A percentile compares a stretch with the other conserved stretches of the same genome.
Evolutionary conservation across 495 filamentous ascomycete genomes (phyloP).

Genomic region (Neurospora sp.): DNA sequence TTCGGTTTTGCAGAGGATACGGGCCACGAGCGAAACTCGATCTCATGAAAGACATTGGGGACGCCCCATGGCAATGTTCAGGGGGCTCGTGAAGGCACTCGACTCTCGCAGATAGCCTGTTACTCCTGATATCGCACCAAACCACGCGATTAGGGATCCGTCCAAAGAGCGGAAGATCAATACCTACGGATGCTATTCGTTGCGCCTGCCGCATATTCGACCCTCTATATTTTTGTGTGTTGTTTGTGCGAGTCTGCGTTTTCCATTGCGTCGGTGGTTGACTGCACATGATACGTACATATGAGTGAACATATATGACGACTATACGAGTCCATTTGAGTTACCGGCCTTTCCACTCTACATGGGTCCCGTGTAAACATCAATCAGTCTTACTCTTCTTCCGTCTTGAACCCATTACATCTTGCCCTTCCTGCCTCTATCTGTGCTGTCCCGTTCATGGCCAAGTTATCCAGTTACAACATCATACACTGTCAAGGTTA

Average conservation of each 20-base stretch:
- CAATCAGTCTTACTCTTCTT: background rate
- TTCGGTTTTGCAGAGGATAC: constrained; percentile 25
- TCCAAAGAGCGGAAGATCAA: background rate
- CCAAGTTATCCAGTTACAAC: too few relatives aligned
- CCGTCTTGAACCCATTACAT: background rate
- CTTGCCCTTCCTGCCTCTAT: background rate
- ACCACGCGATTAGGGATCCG: background rate
- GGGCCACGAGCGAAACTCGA: constrained; percentile 19
- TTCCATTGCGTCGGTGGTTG: background rate
- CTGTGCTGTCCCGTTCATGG: background rate
- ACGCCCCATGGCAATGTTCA: constrained; percentile 13
- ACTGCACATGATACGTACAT: background rate
- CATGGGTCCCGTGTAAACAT: background rate
- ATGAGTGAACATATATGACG: background rate
- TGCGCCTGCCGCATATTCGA: background rate
- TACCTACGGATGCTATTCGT: background rate
- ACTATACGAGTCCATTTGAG: background rate
- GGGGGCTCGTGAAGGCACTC: constrained; percentile 12
- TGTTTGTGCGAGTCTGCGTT: background rate
- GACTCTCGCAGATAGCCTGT: constrained; percentile 9
- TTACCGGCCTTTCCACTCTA: background rate
- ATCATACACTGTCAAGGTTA: background rate
- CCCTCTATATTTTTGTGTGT: background rate
- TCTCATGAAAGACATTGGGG: constrained; percentile 12
- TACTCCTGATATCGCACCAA: background rate